Base-by-base conservation (phyloP, 805 yeast genomes). In the Isabelozyma rhagii region DNA sequence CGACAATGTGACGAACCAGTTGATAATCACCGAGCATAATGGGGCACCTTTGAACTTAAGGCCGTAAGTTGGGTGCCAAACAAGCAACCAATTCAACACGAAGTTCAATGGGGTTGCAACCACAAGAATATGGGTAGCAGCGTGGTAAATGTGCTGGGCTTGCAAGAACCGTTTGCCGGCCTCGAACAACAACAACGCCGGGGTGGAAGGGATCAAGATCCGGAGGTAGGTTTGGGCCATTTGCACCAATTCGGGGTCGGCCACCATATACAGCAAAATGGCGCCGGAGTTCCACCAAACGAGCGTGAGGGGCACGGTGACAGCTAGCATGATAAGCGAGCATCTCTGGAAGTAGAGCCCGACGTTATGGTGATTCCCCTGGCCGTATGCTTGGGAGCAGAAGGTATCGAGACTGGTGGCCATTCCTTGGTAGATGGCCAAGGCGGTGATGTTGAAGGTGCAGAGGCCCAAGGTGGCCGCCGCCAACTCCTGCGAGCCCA, bases 91-190 rank as follows among this genome's bases (percentile, higher is more conserved):
- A 59, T 88, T 87, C 54, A 86, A 62, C 4, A 85, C 39, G 11
- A 83, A 75, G 61, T 87, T 88, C 31, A 86, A 52, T 1, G 97
- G 97, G 0, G 91, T 85, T 50, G 88, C 81, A 3, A 88, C 58
- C 17, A 79, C 62, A 29, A 88, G 67, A 4, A 82, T 86, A 53
- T 83, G 81, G 6, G 96, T 87, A 8, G 92, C 86, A 4, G 96
- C 96, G 60, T 88, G 85, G 72, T 87, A 91, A 11, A 89, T 84
- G 31, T 89, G 89, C 66, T 90, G 97, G 0, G 96, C 89, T 69
- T 89, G 97, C 50, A 90, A 67, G 59, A 79, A 89, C 50, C 96
- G 74, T 67, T 91, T 90, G 27, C 90, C 83, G 41, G 89, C 80
- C 67, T 91, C 97, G 64, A 90, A 90, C 10, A 87, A 52, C 43